A percentile compares a stretch with the other conserved stretches of the same genome.
Evolutionary conservation across 2,329 filamentous ascomycete genomes (phyloP).

Genomic region (Stachybotrys chartarum): DNA sequence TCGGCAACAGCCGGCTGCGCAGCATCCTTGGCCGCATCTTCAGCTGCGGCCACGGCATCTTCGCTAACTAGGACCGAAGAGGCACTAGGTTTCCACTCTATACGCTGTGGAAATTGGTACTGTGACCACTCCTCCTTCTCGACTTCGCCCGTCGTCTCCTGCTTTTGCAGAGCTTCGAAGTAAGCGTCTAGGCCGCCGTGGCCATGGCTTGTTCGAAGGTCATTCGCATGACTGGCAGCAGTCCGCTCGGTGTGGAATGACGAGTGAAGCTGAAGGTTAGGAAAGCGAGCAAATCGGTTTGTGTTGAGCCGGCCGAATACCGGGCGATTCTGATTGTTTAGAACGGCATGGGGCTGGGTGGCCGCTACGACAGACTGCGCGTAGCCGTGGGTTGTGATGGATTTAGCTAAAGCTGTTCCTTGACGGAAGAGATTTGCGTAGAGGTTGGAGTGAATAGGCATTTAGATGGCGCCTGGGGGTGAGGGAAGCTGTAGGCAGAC

Average conservation of each 20-base stretch:
- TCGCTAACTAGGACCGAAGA: conserved; percentile 54
- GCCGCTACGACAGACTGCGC: conserved; percentile 96
- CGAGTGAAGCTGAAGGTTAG: conserved; percentile 61
- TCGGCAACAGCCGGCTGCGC: conserved; percentile 27
- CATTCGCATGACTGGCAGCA: conserved; percentile 39
- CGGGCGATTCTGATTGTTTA: conserved; percentile 64
- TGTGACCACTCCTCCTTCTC: conserved; percentile 89
- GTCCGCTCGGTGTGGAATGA: conserved; percentile 61
- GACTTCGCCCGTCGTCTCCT: conserved; percentile 54
- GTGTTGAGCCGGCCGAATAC: conserved; percentile 53
- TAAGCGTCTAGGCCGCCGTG: conserved; percentile 79
- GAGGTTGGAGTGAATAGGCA: conserved; percentile 68
- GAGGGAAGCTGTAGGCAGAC: conserved; percentile 37
- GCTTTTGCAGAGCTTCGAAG: conserved; percentile 81
- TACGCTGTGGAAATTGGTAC: conserved; percentile 79
- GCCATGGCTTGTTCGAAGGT: conserved; percentile 46
- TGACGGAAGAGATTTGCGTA: conserved; percentile 86
- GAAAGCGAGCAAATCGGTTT: conserved; percentile 46
- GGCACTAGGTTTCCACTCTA: conserved; percentile 74
- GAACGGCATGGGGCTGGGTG: conserved; percentile 64
- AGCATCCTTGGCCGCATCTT: conserved; percentile 16
- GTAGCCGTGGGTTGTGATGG: conserved; percentile 95
- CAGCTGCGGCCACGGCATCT: conserved; percentile 31
- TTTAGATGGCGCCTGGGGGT: conserved; percentile 73
- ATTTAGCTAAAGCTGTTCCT: conserved; percentile 79